Evolutionary conservation across 306 rosid genomes (phyloP).

Genomic region (Quillaja saponaria): DNA sequence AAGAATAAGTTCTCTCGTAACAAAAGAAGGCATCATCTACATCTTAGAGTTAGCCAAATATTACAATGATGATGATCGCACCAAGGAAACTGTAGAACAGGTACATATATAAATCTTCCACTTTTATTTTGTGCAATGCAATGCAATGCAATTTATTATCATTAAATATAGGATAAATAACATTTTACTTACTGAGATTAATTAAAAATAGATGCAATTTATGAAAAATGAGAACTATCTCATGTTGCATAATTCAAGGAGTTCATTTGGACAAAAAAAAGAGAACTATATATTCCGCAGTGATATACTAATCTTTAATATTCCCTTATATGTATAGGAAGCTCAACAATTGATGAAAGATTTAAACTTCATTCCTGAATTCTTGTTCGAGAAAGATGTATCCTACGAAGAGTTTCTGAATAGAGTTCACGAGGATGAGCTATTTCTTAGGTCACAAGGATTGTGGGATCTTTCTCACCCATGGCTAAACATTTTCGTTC

Average conservation of each 20-base stretch:
- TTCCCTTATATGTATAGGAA: constrained; percentile 37
- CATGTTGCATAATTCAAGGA: background rate
- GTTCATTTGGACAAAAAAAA: no score
- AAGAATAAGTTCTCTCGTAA: constrained; percentile 51
- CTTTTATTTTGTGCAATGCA: no score
- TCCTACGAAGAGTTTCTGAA: constrained; percentile 61
- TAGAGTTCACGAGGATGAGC: constrained; percentile 60
- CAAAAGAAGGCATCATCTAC: constrained; percentile 56
- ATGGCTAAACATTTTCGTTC: constrained; percentile 80
- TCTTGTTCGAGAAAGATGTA: constrained; percentile 55
- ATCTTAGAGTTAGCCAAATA: constrained; percentile 59
- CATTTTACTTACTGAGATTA: no score
- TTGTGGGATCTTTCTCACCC: constrained; percentile 88
- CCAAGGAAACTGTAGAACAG: constrained; percentile 36
- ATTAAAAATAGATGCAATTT: background rate
- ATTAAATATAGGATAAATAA: no score
- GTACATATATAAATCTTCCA: constrained; percentile 35
- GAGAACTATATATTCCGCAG: no score
- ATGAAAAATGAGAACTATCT: no score
- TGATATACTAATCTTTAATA: no score
- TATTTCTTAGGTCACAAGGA: constrained; percentile 46
- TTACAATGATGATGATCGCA: constrained; percentile 40
- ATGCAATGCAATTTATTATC: no score
- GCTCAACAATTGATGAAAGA: constrained; percentile 35
- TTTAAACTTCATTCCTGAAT: constrained; percentile 45